phyloP scores from a whole-genome alignment of 1,139 yeast genomes.

The Yamadazyma conglobata region DNA sequence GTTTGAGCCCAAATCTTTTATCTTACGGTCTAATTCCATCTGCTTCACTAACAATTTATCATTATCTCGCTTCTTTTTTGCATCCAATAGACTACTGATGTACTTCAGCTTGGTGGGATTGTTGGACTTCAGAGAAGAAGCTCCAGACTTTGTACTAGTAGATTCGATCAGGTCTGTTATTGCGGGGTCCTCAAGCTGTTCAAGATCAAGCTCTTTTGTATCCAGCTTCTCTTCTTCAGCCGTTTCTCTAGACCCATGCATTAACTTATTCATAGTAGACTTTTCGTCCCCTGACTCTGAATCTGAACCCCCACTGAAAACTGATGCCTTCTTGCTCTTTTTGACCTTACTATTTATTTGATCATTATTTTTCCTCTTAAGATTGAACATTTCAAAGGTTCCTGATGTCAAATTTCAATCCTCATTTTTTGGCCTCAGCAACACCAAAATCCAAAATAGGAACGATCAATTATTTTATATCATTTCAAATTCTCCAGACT shows the following conservation, averaged over 20 bases:
- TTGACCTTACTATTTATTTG: neutral
- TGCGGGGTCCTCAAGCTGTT: too few species aligned
- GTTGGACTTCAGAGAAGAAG: too few species aligned
- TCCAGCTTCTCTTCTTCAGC: slow-evolving; percentile 5
- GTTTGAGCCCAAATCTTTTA: slow-evolving; percentile 4
- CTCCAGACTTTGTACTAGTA: too few species aligned
- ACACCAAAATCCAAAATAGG: too few species aligned
- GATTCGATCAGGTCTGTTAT: too few species aligned
- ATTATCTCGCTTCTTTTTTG: slow-evolving; percentile 10
- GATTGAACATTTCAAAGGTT: slow-evolving; percentile 7
- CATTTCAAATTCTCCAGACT: too few species aligned
- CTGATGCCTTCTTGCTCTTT: slow-evolving; percentile 2
- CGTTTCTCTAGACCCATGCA: slow-evolving; percentile 3
- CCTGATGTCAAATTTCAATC: neutral
- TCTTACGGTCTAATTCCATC: slow-evolving; percentile 4
- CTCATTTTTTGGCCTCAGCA: slow-evolving; percentile 2
- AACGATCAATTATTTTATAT: too few species aligned
- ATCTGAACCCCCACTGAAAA: slow-evolving; percentile 6
- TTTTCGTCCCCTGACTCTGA: slow-evolving; percentile 4
- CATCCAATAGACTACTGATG: slow-evolving; percentile 9
- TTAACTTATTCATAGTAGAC: slow-evolving; percentile 4
- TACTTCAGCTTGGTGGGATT: slow-evolving; percentile 11
- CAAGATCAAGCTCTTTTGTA: too few species aligned
- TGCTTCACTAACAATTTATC: slow-evolving; percentile 5
- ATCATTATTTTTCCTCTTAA: slow-evolving; percentile 8